phyloP scores from a whole-genome alignment of 805 yeast species.

The Candida berthetii region DNA sequence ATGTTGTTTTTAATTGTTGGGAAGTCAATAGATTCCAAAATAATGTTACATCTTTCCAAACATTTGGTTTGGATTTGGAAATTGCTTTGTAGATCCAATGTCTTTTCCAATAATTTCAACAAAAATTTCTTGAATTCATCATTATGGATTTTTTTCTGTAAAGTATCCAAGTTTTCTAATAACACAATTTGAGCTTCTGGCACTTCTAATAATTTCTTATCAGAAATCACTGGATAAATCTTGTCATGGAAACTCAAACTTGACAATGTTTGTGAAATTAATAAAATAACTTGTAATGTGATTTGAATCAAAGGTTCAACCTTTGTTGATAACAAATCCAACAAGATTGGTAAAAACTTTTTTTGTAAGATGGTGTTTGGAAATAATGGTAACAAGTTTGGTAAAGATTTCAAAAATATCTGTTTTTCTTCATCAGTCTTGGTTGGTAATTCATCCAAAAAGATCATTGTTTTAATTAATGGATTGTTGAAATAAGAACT shows the following conservation, averaged over 20 bases:
- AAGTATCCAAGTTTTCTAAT: conserved; percentile 39
- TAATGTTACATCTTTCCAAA: conserved; percentile 33
- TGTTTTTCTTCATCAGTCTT: conserved; percentile 61
- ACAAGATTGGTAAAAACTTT: conserved; percentile 68
- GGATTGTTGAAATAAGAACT: conserved; percentile 79
- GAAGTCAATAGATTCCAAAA: conserved; percentile 50
- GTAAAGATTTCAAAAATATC: conserved; percentile 61
- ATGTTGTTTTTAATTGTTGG: conserved; percentile 66
- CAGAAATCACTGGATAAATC: conserved; percentile 38
- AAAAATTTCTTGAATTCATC: conserved; percentile 44
- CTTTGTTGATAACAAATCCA: conserved; percentile 40
- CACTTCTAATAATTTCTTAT: conserved; percentile 30
- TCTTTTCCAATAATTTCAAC: conserved; percentile 34
- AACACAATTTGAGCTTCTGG: conserved; percentile 36
- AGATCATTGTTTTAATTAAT: conserved; percentile 70
- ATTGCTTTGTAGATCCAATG: conserved; percentile 23
- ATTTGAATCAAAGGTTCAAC: conserved; percentile 35
- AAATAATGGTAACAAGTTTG: conserved; percentile 45
- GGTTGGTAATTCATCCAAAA: conserved; percentile 78
- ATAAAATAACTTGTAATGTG: conserved; percentile 49
- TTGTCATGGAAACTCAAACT: conserved; percentile 73
- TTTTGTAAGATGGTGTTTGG: conserved; percentile 53
- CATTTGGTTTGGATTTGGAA: conserved; percentile 47
- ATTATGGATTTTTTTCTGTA: conserved; percentile 44
- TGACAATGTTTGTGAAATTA: conserved; percentile 62